These are phyloP conservation scores for Peronosclerospora sorghi DNA, from an alignment of 352 stramenopile species.

Conservation along the genomic window DNA sequence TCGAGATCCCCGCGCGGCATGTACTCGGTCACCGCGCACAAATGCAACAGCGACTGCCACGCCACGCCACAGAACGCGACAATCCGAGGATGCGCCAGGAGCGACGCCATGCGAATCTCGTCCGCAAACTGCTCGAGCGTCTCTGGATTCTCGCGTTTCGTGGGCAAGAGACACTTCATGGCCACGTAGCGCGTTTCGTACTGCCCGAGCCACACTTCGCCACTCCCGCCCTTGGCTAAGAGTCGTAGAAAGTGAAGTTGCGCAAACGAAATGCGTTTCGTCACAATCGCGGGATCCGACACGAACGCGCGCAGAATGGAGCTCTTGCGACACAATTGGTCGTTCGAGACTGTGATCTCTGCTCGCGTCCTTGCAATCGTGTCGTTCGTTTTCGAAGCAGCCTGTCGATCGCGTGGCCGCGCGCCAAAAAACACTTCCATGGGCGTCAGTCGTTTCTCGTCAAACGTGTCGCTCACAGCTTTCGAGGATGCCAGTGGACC, in stretches of 20 bases:
- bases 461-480: constrained; percentile 6
- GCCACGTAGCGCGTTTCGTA: constrained; percentile 65
- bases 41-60: constrained; percentile 63
- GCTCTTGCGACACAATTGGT: constrained; percentile 51
- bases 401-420: constrained; percentile 22
- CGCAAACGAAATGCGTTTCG: constrained; percentile 61
- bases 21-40: constrained; percentile 74
- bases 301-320: constrained; percentile 46
- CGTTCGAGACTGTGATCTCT: constrained; percentile 50
- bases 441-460: constrained; percentile 28
- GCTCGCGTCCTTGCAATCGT: constrained; percentile 28
- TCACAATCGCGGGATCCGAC: constrained; percentile 54
- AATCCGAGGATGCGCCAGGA: constrained; percentile 71
- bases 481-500: constrained; percentile 14
- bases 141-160: constrained; percentile 45
- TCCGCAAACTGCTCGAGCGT: constrained; percentile 69
- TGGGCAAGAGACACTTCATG: constrained; percentile 64
- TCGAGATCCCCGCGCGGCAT: constrained; percentile 68
- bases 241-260: constrained; percentile 64
- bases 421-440: constrained; percentile 46
- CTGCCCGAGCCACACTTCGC: constrained; percentile 74
- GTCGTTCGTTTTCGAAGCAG: constrained; percentile 12
- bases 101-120: constrained; percentile 69
- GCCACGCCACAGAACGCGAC: constrained; percentile 71
- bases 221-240: constrained; percentile 65